Percentiles rank a stretch among this genome's conserved stretches.
Conservation (phyloP, 371 early-diverging fungal genomes). For the Mucor saturninus region DNA sequence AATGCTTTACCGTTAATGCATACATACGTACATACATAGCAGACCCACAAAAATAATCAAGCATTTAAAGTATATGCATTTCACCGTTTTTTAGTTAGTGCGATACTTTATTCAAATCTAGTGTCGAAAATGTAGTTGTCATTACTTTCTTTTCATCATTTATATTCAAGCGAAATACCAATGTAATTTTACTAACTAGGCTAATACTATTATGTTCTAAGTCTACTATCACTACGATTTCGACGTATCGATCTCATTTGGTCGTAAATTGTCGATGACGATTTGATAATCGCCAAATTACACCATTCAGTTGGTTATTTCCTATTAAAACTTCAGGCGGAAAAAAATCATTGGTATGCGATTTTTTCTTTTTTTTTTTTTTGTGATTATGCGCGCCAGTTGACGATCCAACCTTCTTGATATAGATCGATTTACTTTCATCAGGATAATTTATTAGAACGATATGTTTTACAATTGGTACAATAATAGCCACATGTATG, state of each 20-base stretch:
- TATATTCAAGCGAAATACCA: too few relatives aligned
- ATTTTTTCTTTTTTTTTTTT: background rate
- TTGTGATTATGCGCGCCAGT: conserved; percentile 28
- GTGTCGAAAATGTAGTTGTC: too few relatives aligned
- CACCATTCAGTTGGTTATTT: background rate
- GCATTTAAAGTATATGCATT: background rate
- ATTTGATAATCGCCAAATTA: too few relatives aligned
- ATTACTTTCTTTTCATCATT: too few relatives aligned
- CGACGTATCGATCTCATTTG: too few relatives aligned
- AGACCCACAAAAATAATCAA: background rate
- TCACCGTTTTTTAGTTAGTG: background rate
- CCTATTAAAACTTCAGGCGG: background rate
- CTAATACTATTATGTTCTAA: too few relatives aligned
- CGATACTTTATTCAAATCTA: too few relatives aligned
- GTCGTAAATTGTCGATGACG: too few relatives aligned
- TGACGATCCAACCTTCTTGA: conserved; percentile 16
- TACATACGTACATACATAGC: conserved; percentile 3
- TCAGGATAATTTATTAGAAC: background rate
- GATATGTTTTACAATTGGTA: too few relatives aligned
- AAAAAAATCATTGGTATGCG: conserved; percentile 18
- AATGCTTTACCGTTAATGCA: background rate
- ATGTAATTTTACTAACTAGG: too few relatives aligned
- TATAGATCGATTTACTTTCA: conserved; percentile 4
- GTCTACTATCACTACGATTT: too few relatives aligned
- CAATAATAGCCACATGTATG: too few relatives aligned